Evolutionary conservation across 805 yeast species (phyloP).

Genomic region (Komagataella kurtzmanii): DNA sequence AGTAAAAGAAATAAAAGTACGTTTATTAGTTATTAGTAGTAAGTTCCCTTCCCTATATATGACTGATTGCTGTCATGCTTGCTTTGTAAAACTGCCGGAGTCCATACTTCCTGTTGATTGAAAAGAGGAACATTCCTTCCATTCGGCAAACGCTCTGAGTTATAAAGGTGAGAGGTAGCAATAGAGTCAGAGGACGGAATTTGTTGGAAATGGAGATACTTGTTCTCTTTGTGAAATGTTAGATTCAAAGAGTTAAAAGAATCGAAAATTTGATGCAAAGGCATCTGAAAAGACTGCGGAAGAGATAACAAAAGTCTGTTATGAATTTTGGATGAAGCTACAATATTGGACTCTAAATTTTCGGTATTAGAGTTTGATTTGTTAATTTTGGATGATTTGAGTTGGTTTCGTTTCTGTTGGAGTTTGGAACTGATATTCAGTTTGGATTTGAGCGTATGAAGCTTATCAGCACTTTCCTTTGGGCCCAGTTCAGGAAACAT

Average conservation of each 20-base stretch:
- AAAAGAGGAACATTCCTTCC: conserved; percentile 2
- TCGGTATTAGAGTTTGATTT: neutral
- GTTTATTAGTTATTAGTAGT: neutral
- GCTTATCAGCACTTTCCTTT: conserved; percentile 5
- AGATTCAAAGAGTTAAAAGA: conserved; percentile 1
- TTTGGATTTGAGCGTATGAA: conserved; percentile 9
- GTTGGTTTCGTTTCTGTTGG: neutral
- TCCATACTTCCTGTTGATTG: neutral
- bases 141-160: conserved; percentile 1
- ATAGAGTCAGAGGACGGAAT: neutral
- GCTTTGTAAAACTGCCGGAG: neutral
- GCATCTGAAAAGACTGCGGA: neutral
- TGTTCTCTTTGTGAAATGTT: conserved; percentile 3
- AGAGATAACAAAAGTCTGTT: neutral
- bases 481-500: conserved; percentile 1
- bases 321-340: neutral
- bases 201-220: conserved; percentile 2
- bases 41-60: neutral
- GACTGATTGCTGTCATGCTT: neutral
- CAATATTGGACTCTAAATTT: neutral
- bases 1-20: neutral
- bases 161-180: neutral
- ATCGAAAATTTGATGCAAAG: neutral
- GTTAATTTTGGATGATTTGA: conserved; percentile 1
- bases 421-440: conserved; percentile 7